Conservation (phyloP, 305 asterid genomes). For the Nicotiana rustica region DNA sequence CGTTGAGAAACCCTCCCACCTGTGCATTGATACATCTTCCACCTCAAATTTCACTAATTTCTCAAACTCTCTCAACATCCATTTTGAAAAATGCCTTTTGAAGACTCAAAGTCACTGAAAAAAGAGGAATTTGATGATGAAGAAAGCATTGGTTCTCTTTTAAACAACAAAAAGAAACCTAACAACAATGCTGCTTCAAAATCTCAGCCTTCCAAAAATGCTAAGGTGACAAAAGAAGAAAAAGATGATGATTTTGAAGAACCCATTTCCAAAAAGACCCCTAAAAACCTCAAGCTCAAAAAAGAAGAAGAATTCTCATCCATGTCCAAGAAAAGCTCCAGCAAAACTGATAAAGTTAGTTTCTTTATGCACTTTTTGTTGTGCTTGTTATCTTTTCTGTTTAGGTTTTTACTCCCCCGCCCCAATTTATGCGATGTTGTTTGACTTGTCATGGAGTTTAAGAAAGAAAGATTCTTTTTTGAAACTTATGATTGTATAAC, state of each 20-base stretch:
- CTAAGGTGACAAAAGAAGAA: conserved; percentile 53
- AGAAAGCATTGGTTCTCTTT: conserved; percentile 48
- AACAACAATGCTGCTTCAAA: conserved; percentile 51
- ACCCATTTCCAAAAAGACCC: conserved; percentile 43
- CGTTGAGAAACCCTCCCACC: conserved; percentile 21
- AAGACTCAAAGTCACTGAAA: conserved; percentile 51
- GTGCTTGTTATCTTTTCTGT: neutral
- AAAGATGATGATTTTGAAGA: conserved; percentile 50
- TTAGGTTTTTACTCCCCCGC: neutral
- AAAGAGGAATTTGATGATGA: conserved; percentile 54
- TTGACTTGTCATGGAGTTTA: neutral
- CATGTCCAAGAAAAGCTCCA: conserved; percentile 45
- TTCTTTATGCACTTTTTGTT: conserved; percentile 16
- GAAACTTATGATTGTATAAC: too few species aligned
- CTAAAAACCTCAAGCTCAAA: conserved; percentile 30
- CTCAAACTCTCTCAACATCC: neutral
- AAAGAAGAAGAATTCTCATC: conserved; percentile 29
- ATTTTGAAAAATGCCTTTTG: conserved; percentile 49
- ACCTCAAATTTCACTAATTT: neutral
- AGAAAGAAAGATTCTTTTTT: neutral
- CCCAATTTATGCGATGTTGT: too few species aligned
- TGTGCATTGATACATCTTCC: neutral
- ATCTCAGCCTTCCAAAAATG: conserved; percentile 41
- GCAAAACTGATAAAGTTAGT: conserved; percentile 43
- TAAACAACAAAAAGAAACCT: conserved; percentile 49